Percentiles rank a stretch among this genome's conserved stretches.
Evolutionary conservation across 352 stramenopile species (phyloP).

Genomic region (Phytophthora sp.): DNA sequence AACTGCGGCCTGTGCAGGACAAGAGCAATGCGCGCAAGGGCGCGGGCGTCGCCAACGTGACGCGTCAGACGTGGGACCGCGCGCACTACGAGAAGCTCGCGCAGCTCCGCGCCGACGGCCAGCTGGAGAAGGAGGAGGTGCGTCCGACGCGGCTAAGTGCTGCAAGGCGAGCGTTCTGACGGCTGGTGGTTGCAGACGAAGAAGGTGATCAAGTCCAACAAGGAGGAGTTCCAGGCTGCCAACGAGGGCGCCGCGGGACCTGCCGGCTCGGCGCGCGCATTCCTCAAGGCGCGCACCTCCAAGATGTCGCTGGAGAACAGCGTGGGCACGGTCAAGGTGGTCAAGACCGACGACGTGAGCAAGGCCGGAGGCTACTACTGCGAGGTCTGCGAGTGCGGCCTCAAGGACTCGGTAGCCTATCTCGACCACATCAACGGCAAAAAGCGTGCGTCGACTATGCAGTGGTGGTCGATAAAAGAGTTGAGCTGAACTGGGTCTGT

Average conservation of each 20-base stretch:
- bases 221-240: conserved; percentile 81
- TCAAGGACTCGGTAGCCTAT: conserved; percentile 95
- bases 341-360: conserved; percentile 84
- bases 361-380: conserved; percentile 91
- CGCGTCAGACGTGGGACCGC: conserved; percentile 84
- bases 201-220: conserved; percentile 73
- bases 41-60: conserved; percentile 83
- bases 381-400: conserved; percentile 91
- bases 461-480: not conserved
- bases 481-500: not conserved
- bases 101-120: conserved; percentile 71
- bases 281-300: conserved; percentile 75
- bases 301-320: conserved; percentile 86
- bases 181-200: conserved; percentile 36
- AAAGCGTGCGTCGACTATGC: conserved; percentile 70
- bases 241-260: conserved; percentile 69
- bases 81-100: conserved; percentile 82
- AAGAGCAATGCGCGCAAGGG: conserved; percentile 37
- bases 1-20: too few relatives aligned
- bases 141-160: too few relatives aligned
- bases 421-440: conserved; percentile 96
- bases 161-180: not conserved
- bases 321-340: conserved; percentile 86
- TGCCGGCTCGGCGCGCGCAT: conserved; percentile 68
- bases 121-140: conserved; percentile 63